Conservation (phyloP, 805 yeast genomes). For the Hanseniaspora mollemarum region DNA sequence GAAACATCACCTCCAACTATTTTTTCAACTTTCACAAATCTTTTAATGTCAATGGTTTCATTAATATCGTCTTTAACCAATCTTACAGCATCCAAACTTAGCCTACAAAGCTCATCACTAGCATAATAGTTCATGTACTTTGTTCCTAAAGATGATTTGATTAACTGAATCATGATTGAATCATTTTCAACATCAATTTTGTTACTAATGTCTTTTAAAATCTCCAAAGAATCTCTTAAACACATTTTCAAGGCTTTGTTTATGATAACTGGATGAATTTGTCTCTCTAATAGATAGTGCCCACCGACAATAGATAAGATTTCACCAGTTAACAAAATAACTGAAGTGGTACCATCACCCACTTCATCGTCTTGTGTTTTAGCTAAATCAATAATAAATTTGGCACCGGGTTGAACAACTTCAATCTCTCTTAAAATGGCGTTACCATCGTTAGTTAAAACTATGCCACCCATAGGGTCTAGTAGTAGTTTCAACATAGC, state of each 20-base stretch:
- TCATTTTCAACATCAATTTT: conserved; percentile 80
- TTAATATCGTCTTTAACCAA: conserved; percentile 47
- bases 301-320: conserved; percentile 91
- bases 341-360: conserved; percentile 98
- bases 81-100: conserved; percentile 78
- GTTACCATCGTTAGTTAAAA: conserved; percentile 95
- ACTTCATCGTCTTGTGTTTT: conserved; percentile 98
- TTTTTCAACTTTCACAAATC: conserved; percentile 88
- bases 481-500: conserved; percentile 97
- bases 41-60: conserved; percentile 75
- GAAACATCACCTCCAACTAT: conserved; percentile 96
- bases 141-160: conserved; percentile 89
- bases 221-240: conserved; percentile 75
- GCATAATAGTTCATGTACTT: conserved; percentile 82
- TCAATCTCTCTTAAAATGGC: conserved; percentile 95
- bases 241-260: conserved; percentile 91
- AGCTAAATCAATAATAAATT: conserved; percentile 91
- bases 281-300: conserved; percentile 67
- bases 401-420: conserved; percentile 97
- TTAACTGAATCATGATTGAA: conserved; percentile 72
- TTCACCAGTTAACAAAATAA: conserved; percentile 93
- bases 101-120: conserved; percentile 73
- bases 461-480: conserved; percentile 92
- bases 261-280: conserved; percentile 92
- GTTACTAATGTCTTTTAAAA: conserved; percentile 69